These are phyloP conservation scores for Geotrichum klebahnii DNA, from an alignment of 1,139 yeast species.

Conservation along the genomic window DNA sequence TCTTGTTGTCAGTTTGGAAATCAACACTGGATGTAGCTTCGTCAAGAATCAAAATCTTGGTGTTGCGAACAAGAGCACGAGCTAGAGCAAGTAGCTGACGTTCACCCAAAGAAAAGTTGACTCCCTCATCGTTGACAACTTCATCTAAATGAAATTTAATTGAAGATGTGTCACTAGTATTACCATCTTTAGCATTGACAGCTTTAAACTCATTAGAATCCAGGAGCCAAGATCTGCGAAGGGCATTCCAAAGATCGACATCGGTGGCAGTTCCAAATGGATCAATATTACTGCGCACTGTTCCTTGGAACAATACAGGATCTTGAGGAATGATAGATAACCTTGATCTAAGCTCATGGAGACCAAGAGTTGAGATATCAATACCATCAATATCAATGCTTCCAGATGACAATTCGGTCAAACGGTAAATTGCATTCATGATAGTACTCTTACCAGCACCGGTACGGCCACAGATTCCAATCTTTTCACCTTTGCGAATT, in stretches of 20 bases:
- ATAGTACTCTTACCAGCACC: constrained; percentile 78
- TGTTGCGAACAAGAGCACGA: constrained; percentile 67
- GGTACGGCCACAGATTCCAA: constrained; percentile 76
- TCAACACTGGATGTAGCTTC: constrained; percentile 85
- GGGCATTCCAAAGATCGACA: constrained; percentile 53
- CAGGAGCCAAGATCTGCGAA: constrained; percentile 61
- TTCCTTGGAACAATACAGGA: constrained; percentile 66
- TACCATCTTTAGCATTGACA: constrained; percentile 25
- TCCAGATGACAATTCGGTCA: constrained; percentile 56
- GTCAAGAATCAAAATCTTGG: constrained; percentile 65
- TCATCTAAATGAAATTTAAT: constrained; percentile 65
- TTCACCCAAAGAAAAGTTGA: constrained; percentile 73
- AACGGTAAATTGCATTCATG: constrained; percentile 60
- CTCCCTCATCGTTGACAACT: constrained; percentile 67
- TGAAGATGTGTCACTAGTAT: constrained; percentile 16
- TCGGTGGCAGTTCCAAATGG: constrained; percentile 57
- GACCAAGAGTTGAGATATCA: constrained; percentile 55
- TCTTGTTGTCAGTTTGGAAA: constrained; percentile 67
- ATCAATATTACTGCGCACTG: constrained; percentile 61
- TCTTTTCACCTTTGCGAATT: constrained; percentile 53
- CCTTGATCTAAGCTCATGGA: constrained; percentile 54
- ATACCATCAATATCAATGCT: constrained; percentile 54
- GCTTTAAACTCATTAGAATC: constrained; percentile 42
- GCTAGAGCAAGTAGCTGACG: constrained; percentile 72
- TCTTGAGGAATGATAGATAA: constrained; percentile 76